Base-by-base conservation (phyloP, 2,329 filamentous ascomycete species). In the Fusarium stilboides region DNA sequence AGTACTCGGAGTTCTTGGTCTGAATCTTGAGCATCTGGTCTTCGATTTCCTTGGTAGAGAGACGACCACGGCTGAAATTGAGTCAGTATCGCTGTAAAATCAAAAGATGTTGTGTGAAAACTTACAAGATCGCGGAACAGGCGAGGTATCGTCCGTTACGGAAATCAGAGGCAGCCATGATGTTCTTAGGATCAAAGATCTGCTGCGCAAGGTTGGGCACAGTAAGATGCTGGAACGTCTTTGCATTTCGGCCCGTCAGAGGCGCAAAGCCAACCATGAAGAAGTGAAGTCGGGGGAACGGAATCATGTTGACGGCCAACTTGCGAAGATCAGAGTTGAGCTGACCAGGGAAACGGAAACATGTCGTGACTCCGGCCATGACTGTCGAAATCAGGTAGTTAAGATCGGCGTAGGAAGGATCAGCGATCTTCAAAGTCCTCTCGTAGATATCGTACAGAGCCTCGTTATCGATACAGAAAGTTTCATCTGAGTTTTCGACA, bases 151-250 rank as follows among this genome's bases (percentile, higher is more conserved):
- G 96, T 82, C 96, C 96, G 84, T 98, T 99, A 79, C 96, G 94
- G 94, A 99, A 99, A 88, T 99, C 96, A 72, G 94, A 96, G 72
- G 96, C 96, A 85, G 96, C 96, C 96, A 99, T 99, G 94, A 99
- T 99, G 91, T 99, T 99, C 94, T 98, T 98, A 79, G 96, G 94
- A 87, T 99, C 96, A 88, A 97, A 99, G 93, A 99, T 98, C 86
- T 99, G 96, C 88, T 99, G 96, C 77, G 96, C 98, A 82, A 99
- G 90, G 87, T 98, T 95, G 61, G 96, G 95, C 62, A 99, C 96
- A 78, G 92, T 94, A 83, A 98, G 92, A 74, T 96, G 94, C 80
- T 96, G 96, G 94, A 98, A 99, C 75, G 93, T 94, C 88, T 96
- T 85, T 74, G 94, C 92, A 77, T 85, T 85, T 68, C 85, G 83